These are phyloP conservation scores for Aphanomyces cochlioides DNA, from an alignment of 352 stramenopile genomes.

Conservation along the genomic window DNA sequence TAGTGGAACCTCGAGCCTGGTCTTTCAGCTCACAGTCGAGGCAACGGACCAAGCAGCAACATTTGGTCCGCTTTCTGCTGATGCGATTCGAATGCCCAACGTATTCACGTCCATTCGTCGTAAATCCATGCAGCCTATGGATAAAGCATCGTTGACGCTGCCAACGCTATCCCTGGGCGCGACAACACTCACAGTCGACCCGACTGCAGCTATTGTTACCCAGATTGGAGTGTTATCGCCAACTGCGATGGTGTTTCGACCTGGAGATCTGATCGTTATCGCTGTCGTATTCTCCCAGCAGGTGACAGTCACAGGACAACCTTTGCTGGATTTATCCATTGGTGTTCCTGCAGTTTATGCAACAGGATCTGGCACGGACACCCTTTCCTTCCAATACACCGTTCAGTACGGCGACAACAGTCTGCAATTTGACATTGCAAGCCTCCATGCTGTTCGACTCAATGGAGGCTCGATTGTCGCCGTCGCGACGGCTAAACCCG, in stretches of 20 bases:
- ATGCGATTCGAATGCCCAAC: conserved; percentile 23
- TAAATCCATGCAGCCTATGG: conserved; percentile 30
- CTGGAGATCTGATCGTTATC: conserved; percentile 27
- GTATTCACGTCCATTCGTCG: conserved; percentile 10
- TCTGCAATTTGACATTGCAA: background rate
- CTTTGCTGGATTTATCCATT: conserved; percentile 14
- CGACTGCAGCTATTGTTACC: conserved; percentile 49
- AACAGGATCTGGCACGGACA: conserved; percentile 45
- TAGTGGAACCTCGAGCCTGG: conserved; percentile 39
- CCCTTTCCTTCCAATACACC: conserved; percentile 50
- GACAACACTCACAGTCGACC: conserved; percentile 34
- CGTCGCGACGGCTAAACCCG: background rate
- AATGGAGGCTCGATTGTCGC: conserved; percentile 5
- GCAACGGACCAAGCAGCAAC: background rate
- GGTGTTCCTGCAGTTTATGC: conserved; percentile 42
- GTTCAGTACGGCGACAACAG: conserved; percentile 51
- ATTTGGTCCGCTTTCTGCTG: background rate
- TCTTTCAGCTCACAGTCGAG: conserved; percentile 3
- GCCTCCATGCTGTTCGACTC: background rate
- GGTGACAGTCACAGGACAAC: conserved; percentile 5
- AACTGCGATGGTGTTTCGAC: conserved; percentile 46
- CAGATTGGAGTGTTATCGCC: conserved; percentile 47
- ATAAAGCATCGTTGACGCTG: conserved; percentile 30
- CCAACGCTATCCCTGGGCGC: conserved; percentile 15
- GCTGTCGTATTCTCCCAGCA: conserved; percentile 16